Percentiles rank a stretch among this genome's conserved stretches.
Conservation (phyloP, 148 eudicot genomes). For the Drosera capensis region DNA sequence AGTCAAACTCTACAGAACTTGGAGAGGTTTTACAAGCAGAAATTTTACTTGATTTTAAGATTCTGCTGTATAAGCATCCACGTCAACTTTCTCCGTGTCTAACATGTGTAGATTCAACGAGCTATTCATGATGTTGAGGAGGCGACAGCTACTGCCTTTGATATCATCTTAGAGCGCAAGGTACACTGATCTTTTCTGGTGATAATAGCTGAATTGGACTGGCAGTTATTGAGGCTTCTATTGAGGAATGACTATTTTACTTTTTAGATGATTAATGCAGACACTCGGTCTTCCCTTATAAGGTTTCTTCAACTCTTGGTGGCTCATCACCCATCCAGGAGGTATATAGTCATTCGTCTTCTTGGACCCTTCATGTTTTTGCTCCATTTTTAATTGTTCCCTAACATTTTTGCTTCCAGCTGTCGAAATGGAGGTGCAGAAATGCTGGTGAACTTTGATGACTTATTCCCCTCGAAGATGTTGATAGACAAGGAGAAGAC, state of each 20-base stretch:
- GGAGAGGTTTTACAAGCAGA: conserved; percentile 46
- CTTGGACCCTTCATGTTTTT: too few species aligned
- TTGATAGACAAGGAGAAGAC: conserved; percentile 27
- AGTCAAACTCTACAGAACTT: conserved; percentile 46
- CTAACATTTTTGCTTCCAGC: conserved; percentile 27
- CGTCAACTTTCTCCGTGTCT: not conserved
- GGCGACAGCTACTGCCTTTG: conserved; percentile 73
- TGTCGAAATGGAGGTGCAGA: conserved; percentile 95
- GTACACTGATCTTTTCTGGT: conserved; percentile 19
- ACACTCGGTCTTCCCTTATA: conserved; percentile 61
- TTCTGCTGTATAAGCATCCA: not conserved
- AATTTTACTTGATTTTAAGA: not conserved
- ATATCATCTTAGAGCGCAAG: conserved; percentile 64
- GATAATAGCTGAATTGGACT: conserved; percentile 4
- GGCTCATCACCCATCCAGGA: conserved; percentile 89
- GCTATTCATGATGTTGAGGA: conserved; percentile 89
- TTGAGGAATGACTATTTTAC: conserved; percentile 8
- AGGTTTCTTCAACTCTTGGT: conserved; percentile 75
- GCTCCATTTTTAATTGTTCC: too few species aligned
- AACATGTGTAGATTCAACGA: conserved; percentile 39
- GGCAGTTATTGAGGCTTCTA: conserved; percentile 4
- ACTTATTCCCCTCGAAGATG: conserved; percentile 37
- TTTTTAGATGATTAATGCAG: conserved; percentile 71
- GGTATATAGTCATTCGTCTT: conserved; percentile 28
- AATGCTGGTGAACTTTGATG: conserved; percentile 74